These are phyloP conservation scores for Naganishia friedmannii DNA, from an alignment of 768 basidiomycete genomes.

Conservation along the genomic window DNA sequence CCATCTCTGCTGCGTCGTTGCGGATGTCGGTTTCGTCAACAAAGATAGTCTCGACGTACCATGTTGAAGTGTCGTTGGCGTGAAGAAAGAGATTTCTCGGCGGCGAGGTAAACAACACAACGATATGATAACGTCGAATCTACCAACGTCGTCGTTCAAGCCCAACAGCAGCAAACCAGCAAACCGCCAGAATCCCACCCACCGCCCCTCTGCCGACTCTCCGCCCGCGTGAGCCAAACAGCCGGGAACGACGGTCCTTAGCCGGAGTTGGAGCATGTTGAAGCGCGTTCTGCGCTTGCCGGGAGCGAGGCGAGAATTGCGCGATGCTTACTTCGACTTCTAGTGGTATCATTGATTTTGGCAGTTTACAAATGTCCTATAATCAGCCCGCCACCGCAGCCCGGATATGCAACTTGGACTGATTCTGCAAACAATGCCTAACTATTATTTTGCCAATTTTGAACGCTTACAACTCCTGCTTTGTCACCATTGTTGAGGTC, in stretches of 20 bases:
- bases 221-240: background rate
- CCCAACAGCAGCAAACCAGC: background rate
- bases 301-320: no score
- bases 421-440: no score
- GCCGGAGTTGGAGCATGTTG: background rate
- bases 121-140: background rate
- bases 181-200: background rate
- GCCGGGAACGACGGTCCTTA: background rate
- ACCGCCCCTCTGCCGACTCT: background rate
- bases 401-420: no score
- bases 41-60: constrained; percentile 18
- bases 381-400: no score
- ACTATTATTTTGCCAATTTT: no score
- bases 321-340: background rate
- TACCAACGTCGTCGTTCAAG: constrained; percentile 3
- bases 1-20: constrained; percentile 4
- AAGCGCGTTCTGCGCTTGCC: background rate
- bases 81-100: constrained; percentile 22
- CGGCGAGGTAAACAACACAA: background rate
- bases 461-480: no score
- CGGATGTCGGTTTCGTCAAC: constrained; percentile 5
- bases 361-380: no score
- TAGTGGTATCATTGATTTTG: background rate
- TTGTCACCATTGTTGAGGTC: no score
- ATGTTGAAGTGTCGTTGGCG: constrained; percentile 25